phyloP scores from a whole-genome alignment of 331 rosid genomes.

The Rosa hybrid region DNA sequence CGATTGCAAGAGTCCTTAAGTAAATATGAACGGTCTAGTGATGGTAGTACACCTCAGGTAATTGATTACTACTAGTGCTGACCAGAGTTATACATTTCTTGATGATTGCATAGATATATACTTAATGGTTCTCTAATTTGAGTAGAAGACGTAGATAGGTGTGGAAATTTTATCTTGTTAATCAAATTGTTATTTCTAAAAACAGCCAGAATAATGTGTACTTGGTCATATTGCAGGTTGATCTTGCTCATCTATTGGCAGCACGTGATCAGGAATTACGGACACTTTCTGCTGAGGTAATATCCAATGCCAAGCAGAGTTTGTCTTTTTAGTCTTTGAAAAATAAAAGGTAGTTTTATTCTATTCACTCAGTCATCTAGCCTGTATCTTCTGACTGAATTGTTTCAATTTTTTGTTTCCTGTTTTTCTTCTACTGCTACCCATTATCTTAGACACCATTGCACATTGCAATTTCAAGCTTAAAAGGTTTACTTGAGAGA shows the following conservation, averaged over 20 bases:
- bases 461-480: not conserved
- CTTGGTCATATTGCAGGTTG: slow-evolving; percentile 68
- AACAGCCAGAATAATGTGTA: not conserved
- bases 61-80: slow-evolving; percentile 12
- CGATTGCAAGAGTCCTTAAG: slow-evolving; percentile 89
- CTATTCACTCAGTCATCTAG: not conserved
- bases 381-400: not conserved
- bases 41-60: slow-evolving; percentile 98
- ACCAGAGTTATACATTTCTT: not conserved
- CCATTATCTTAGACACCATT: slow-evolving; percentile 1
- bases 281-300: slow-evolving; percentile 95
- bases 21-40: slow-evolving; percentile 83
- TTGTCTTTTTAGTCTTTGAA: not conserved
- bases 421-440: not conserved
- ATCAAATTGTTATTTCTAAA: not conserved
- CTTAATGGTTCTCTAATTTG: not conserved
- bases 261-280: slow-evolving; percentile 98
- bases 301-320: not conserved
- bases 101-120: not conserved
- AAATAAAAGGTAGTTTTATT: not conserved
- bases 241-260: slow-evolving; percentile 94
- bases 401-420: not conserved
- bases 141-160: not conserved
- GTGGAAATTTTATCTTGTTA: not conserved
- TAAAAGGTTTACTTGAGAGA: not conserved